Evolutionary conservation across 2,329 filamentous ascomycete genomes (phyloP), one percentile per base, ranked within the genome.

Genomic region (Pseudogymnoascus sp.): DNA sequence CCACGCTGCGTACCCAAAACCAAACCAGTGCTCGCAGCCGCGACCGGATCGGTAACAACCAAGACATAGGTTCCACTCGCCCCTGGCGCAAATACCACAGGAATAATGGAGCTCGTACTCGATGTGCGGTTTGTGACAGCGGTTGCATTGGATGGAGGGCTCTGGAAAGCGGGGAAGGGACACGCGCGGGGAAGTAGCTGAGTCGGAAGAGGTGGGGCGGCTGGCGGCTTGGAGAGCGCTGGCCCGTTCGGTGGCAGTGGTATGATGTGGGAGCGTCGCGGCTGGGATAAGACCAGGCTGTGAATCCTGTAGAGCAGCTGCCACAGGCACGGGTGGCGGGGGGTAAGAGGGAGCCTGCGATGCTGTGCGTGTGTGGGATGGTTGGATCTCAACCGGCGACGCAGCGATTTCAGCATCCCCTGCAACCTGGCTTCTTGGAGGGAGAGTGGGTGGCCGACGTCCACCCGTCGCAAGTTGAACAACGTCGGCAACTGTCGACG

Each of bases 61-160:
- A 1, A 89, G 75, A 69, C 93, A 97, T 9, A 97, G 77, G 70
- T 92, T 88, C 78, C 87, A 96, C 53, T 83, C 77, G 0, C 90
- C 90, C 5, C 80, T 75, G 14, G 82, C 78, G 72, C 93, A 97
- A 58, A 79, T 78, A 2, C 75, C 73, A 73, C 93, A 97, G 70
- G 89, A 89, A 74, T 93, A 96, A 72, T 97, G 90, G 2, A 96
- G 76, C 7, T 90, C 85, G 67, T 96, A 91, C 71, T 96, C 88
- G 37, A 97, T 92, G 63, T 91, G 82, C 5, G 78, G 69, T 64
- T 82, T 87, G 18, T 78, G 75, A 71, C 93, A 97, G 8, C 83
- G 78, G 37, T 85, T 82, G 71, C 93, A 97, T 7, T 78, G 79
- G 58, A 96, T 83, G 1, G 83, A 84, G 0, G 91, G 90, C 69